Conservation (phyloP, 2,329 filamentous ascomycete genomes). For the Seiridium cupressi region DNA sequence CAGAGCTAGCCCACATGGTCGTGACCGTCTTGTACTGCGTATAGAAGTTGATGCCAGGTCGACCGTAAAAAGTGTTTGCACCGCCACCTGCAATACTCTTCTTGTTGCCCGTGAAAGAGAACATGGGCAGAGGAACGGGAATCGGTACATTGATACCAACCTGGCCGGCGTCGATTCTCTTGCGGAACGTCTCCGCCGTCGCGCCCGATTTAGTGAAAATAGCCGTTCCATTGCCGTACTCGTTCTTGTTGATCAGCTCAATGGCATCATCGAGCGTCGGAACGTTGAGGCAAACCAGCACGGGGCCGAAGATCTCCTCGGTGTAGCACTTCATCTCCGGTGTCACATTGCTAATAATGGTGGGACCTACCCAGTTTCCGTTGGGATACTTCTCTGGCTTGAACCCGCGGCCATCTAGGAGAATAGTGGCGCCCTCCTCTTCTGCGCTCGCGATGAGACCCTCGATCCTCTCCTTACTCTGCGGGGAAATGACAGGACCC, state of each 20-base stretch:
- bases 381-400: conserved; percentile 77
- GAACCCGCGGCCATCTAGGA: conserved; percentile 77
- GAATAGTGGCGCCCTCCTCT: conserved; percentile 75
- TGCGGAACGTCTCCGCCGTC: conserved; percentile 75
- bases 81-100: conserved; percentile 89
- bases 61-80: conserved; percentile 92
- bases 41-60: conserved; percentile 89
- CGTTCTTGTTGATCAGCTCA: conserved; percentile 78
- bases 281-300: conserved; percentile 77
- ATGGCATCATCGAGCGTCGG: conserved; percentile 78
- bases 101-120: conserved; percentile 77
- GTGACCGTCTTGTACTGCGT: conserved; percentile 98
- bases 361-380: conserved; percentile 83
- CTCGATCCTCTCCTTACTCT: conserved; percentile 79
- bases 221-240: conserved; percentile 83
- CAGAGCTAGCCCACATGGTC: conserved; percentile 81
- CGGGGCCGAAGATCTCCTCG: conserved; percentile 84
- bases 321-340: conserved; percentile 80
- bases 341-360: conserved; percentile 79
- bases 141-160: conserved; percentile 85
- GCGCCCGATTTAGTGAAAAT: conserved; percentile 80
- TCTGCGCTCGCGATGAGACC: conserved; percentile 73
- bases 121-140: conserved; percentile 69
- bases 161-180: conserved; percentile 80
- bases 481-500: conserved; percentile 77